Evolutionary conservation across 1,139 yeast genomes (phyloP).

Genomic region (Saccharomyces hybrid): DNA sequence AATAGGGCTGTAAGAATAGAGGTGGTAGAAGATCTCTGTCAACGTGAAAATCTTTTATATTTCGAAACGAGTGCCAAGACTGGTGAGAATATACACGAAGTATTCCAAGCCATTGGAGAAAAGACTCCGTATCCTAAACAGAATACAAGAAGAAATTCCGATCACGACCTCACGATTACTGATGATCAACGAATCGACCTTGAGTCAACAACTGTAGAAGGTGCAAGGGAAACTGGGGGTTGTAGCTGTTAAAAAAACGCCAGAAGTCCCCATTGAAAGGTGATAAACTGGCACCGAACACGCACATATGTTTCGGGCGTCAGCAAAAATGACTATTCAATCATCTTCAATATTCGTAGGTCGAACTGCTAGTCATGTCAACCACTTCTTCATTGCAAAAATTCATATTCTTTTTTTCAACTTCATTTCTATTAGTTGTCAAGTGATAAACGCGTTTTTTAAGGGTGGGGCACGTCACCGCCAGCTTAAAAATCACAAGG

Average conservation of each 20-base stretch:
- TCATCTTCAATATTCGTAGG: too few relatives aligned
- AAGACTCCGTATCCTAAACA: conserved; percentile 31
- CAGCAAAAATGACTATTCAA: too few relatives aligned
- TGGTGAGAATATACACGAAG: conserved; percentile 85
- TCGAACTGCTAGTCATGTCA: too few relatives aligned
- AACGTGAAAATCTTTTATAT: conserved; percentile 79
- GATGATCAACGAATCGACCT: conserved; percentile 25
- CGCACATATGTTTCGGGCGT: too few relatives aligned
- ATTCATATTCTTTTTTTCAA: background rate
- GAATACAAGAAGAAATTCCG: conserved; percentile 12
- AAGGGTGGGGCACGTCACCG: background rate
- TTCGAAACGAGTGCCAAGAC: conserved; percentile 95
- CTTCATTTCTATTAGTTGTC: background rate
- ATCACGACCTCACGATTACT: conserved; percentile 15
- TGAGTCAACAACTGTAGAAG: conserved; percentile 1
- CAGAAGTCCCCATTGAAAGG: too few relatives aligned
- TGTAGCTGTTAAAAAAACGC: background rate
- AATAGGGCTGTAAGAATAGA: conserved; percentile 76
- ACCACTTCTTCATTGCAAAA: background rate
- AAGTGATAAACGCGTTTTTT: background rate
- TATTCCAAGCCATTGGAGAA: conserved; percentile 81
- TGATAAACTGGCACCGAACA: too few relatives aligned
- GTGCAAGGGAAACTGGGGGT: background rate
- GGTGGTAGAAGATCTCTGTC: conserved; percentile 75
- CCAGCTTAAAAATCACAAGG: background rate